A percentile compares a stretch with the other conserved stretches of the same genome.
Conservation (phyloP, 257 asterid species). For the Phtheirospermum japonicum region DNA sequence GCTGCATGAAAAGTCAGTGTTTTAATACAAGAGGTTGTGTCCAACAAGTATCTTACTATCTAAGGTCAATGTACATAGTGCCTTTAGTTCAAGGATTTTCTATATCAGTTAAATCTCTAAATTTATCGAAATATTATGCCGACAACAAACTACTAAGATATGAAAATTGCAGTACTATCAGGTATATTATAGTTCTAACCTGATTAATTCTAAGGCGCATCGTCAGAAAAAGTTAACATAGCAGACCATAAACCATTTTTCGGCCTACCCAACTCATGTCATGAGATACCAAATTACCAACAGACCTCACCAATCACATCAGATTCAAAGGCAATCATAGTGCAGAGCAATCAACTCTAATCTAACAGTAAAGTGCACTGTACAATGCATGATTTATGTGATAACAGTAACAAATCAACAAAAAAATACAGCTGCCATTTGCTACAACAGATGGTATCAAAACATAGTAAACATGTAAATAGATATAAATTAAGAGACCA, state of each 20-base stretch:
- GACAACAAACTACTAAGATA: neutral
- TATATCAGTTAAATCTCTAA: constrained; percentile 12
- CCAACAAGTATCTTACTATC: neutral
- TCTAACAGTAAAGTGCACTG: constrained; percentile 8
- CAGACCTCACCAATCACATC: constrained; percentile 18
- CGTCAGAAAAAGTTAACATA: constrained; percentile 3
- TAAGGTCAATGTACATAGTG: neutral
- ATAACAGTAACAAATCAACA: neutral
- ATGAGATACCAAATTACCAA: neutral
- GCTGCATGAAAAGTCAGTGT: neutral
- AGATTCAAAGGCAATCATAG: constrained; percentile 16
- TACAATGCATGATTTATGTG: constrained; percentile 1
- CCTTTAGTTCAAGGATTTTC: neutral
- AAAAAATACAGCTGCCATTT: neutral
- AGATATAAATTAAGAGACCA: neutral
- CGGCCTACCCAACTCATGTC: constrained; percentile 1
- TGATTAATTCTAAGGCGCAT: neutral
- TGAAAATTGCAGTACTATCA: neutral
- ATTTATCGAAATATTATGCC: neutral
- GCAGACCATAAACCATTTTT: constrained; percentile 16
- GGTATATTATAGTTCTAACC: neutral
- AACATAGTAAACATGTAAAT: constrained; percentile 1
- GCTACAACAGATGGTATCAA: constrained; percentile 17
- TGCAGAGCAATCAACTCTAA: constrained; percentile 13
- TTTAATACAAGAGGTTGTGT: no score